phyloP scores from a whole-genome alignment of 768 basidiomycete genomes.

The Leccinum disarticulatum region DNA sequence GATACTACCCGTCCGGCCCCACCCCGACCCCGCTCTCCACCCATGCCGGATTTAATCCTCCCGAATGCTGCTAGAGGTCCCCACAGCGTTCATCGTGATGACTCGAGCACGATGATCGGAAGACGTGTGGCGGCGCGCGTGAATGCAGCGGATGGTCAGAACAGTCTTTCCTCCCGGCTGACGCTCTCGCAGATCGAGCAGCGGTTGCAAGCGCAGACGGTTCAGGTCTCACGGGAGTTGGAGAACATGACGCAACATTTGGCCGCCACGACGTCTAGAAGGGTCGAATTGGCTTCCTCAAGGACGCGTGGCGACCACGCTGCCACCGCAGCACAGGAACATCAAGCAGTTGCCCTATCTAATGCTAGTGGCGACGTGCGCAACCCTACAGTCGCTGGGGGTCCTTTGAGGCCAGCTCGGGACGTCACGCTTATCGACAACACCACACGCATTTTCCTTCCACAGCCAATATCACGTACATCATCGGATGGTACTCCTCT shows the following conservation, averaged over 20 bases:
- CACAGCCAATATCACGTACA: slow-evolving; percentile 26
- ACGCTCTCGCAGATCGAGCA: slow-evolving; percentile 30
- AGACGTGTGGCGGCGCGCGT: slow-evolving; percentile 35
- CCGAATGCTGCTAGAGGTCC: slow-evolving; percentile 18
- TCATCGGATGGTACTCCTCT: slow-evolving; percentile 23
- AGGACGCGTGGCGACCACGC: slow-evolving; percentile 8
- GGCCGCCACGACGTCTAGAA: slow-evolving; percentile 22
- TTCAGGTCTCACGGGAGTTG: slow-evolving; percentile 33
- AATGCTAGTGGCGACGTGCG: slow-evolving; percentile 5
- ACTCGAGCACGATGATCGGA: slow-evolving; percentile 35
- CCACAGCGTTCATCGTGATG: slow-evolving; percentile 24
- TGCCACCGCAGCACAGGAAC: background rate
- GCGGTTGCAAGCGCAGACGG: slow-evolving; percentile 28
- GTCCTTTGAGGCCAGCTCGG: slow-evolving; percentile 16
- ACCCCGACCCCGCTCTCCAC: slow-evolving; percentile 28
- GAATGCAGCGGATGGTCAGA: slow-evolving; percentile 19
- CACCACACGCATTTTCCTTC: slow-evolving; percentile 16
- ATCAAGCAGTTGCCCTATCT: background rate
- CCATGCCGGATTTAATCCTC: slow-evolving; percentile 30
- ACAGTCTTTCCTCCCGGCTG: slow-evolving; percentile 18
- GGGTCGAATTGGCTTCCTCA: slow-evolving; percentile 21
- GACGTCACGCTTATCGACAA: slow-evolving; percentile 23
- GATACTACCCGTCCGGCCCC: slow-evolving; percentile 13
- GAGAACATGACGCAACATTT: slow-evolving; percentile 33
- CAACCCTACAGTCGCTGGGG: slow-evolving; percentile 9